phyloP scores from a whole-genome alignment of 2,329 filamentous ascomycete species.

The Pestalotiopsis sp. region DNA sequence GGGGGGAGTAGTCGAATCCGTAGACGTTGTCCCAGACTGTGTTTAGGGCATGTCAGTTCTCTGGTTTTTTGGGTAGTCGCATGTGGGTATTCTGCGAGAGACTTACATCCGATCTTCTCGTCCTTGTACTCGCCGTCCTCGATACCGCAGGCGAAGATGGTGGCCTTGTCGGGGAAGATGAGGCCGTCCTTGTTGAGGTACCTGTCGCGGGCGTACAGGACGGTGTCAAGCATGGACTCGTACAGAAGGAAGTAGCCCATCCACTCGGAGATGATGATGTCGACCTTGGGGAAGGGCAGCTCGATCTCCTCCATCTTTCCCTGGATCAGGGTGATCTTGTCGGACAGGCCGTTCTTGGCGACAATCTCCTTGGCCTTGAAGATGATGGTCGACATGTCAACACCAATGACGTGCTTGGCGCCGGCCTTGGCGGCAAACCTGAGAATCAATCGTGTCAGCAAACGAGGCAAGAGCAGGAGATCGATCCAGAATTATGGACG shows the following conservation, averaged over 20 bases:
- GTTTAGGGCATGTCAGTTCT: background rate
- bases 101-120: conserved; percentile 98
- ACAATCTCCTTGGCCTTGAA: conserved; percentile 98
- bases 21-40: conserved; percentile 99
- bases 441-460: conserved; percentile 13
- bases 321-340: conserved; percentile 97
- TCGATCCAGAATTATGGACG: conserved; percentile 16
- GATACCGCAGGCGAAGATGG: conserved; percentile 94
- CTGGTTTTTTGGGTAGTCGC: background rate
- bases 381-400: conserved; percentile 99
- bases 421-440: conserved; percentile 98
- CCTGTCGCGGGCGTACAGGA: conserved; percentile 91
- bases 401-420: conserved; percentile 97
- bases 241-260: conserved; percentile 99
- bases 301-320: conserved; percentile 99
- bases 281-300: conserved; percentile 91
- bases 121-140: conserved; percentile 99
- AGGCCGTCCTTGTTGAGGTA: conserved; percentile 86
- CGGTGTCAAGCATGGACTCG: conserved; percentile 98
- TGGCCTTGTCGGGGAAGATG: conserved; percentile 99
- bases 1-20: conserved; percentile 92
- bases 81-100: background rate
- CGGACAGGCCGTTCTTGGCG: conserved; percentile 83
- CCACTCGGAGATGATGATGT: conserved; percentile 99
- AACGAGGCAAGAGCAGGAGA: background rate